phyloP scores from a whole-genome alignment of 1,284 basidiomycete species.

The Cystobasidiaceae sp. region DNA sequence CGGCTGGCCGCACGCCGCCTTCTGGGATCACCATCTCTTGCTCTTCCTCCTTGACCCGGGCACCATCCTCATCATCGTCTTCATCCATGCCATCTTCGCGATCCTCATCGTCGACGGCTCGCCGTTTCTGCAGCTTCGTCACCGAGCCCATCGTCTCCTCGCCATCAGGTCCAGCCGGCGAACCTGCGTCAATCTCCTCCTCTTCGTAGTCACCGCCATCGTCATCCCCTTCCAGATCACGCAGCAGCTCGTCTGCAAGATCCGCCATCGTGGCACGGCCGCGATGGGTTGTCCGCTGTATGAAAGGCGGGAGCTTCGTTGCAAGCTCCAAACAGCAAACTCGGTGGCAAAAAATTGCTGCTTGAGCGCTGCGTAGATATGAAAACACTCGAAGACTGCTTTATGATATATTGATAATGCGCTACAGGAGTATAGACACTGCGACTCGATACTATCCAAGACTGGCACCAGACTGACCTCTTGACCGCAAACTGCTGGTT shows the following conservation, averaged over 20 bases:
- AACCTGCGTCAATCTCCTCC: slow-evolving; percentile 52
- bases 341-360: too few relatives aligned
- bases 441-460: too few relatives aligned
- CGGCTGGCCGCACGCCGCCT: slow-evolving; percentile 84
- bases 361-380: too few relatives aligned
- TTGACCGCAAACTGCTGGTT: too few relatives aligned
- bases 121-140: slow-evolving; percentile 23
- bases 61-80: slow-evolving; percentile 10
- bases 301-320: too few relatives aligned
- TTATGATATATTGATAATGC: too few relatives aligned
- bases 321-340: too few relatives aligned
- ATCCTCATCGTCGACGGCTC: slow-evolving; percentile 14
- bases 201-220: slow-evolving; percentile 58
- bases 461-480: too few relatives aligned
- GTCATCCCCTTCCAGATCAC: slow-evolving; percentile 73
- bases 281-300: too few relatives aligned
- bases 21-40: slow-evolving; percentile 65
- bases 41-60: slow-evolving; percentile 41
- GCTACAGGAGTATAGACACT: too few relatives aligned
- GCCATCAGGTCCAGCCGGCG: slow-evolving; percentile 44
- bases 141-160: slow-evolving; percentile 30
- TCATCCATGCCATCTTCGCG: slow-evolving; percentile 46
- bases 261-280: slow-evolving; percentile 31
- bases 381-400: too few relatives aligned
- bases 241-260: slow-evolving; percentile 79